Base-by-base conservation (phyloP, 306 rosid genomes). In the Urtica urens region DNA sequence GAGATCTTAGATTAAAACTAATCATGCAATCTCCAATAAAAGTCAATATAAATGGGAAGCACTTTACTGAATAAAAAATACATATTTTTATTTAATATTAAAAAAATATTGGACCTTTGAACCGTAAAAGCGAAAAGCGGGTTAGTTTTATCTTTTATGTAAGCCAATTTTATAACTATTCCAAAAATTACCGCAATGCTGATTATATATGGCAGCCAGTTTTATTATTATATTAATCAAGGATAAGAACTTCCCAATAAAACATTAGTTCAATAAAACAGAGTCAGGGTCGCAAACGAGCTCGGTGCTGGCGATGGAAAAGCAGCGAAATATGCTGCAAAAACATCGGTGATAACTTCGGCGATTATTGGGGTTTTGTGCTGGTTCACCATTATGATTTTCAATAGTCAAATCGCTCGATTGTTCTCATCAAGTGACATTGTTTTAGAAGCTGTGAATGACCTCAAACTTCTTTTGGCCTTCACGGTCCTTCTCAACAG, bases 261-360 rank as follows among this genome's bases (percentile, higher is more conserved):
- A 24, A 30, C 23, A 47, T n/a, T 8, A 23, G 22, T 23, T 50
- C 30, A 23, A 47, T 25, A 14, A 35, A 23, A 17, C 73, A 83
- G 94, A 31, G 86, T 83, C 24, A 66, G 94, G 46, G 94, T 80
- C 49, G 77, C 83, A 5, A 80, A 80, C 22, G 94, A 83, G 71
- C 68, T 74, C 0, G 94, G 94, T 0, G 83, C 77, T 2, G 94
- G 94, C 1, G 70, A 84, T 38, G 82, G 83, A 23, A 78, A 65
- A 55, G 67, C 58, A 35, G 92, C 92, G 6, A 80, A 75, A 51
- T 84, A 72, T 60, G 94, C 83, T 10, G 70, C 71, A 7, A 45
- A 44, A 19, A 79, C 75, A 2, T 52, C 92, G 1, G 87, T 80
- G 39, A 42, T 3, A 1, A 48, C 75, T 38, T 84, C 86, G 47